Percentiles rank a stretch among this genome's conserved stretches.
Evolutionary conservation across 73 alveolate species (phyloP).

Genomic region (Diophrys sp.): DNA sequence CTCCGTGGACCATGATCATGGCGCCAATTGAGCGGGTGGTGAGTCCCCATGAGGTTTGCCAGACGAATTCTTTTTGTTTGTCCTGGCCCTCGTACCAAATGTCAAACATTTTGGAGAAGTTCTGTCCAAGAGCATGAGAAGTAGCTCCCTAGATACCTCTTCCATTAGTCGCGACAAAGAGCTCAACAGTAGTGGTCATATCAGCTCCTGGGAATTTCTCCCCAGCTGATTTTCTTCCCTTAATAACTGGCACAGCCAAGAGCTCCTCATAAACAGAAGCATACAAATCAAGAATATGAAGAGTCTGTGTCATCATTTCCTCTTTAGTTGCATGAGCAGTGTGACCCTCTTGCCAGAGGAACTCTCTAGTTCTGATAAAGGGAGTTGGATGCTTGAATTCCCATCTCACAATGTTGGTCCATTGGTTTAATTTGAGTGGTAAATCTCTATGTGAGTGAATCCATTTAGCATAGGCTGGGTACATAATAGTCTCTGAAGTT

Average conservation of each 20-base stretch:
- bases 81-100: slow-evolving; percentile 94
- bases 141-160: slow-evolving; percentile 99
- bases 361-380: slow-evolving; percentile 99
- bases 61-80: slow-evolving; percentile 85
- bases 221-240: slow-evolving; percentile 95
- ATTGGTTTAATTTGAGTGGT: slow-evolving; percentile 95
- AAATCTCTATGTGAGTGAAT: slow-evolving; percentile 98
- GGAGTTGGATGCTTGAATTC: slow-evolving; percentile 99
- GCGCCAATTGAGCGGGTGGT: slow-evolving; percentile 97
- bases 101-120: slow-evolving; percentile 97
- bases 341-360: slow-evolving; percentile 99
- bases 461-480: slow-evolving; percentile 99
- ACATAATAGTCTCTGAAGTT: slow-evolving; percentile 99
- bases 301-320: slow-evolving; percentile 93
- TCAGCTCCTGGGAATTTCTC: slow-evolving; percentile 99
- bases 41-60: slow-evolving; percentile 99
- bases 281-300: slow-evolving; percentile 90
- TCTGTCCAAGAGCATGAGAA: slow-evolving; percentile 98
- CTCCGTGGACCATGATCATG: slow-evolving; percentile 98
- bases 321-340: slow-evolving; percentile 98
- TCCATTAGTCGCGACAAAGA: slow-evolving; percentile 96
- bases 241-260: slow-evolving; percentile 97
- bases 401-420: slow-evolving; percentile 99
- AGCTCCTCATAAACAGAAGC: slow-evolving; percentile 90
- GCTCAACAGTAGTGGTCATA: slow-evolving; percentile 95